Evolutionary conservation across 805 yeast genomes (phyloP).

Genomic region (Blastobotrys mokoenaii): DNA sequence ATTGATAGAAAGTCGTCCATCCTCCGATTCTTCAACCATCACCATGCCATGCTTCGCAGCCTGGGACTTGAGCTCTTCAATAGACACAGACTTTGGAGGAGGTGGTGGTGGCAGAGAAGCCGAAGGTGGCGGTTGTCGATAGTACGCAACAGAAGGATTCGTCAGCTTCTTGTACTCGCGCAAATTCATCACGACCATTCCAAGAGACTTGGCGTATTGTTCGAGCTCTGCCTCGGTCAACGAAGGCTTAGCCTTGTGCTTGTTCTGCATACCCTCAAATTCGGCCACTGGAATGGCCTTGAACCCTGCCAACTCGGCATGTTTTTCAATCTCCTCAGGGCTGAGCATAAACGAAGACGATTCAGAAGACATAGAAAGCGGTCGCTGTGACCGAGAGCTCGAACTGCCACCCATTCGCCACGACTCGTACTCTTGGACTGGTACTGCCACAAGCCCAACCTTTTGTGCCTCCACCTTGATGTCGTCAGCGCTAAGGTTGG

Average conservation of each 20-base stretch:
- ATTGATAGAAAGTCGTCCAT: not conserved
- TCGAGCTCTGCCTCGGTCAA: slow-evolving; percentile 1
- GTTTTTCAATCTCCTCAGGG: slow-evolving; percentile 26
- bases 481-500: not conserved
- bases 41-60: slow-evolving; percentile 7
- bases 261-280: slow-evolving; percentile 50
- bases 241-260: not conserved
- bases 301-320: slow-evolving; percentile 40
- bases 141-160: not conserved
- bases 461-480: slow-evolving; percentile 7
- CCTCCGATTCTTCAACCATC: not conserved
- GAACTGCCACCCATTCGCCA: not conserved
- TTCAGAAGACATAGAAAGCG: not conserved
- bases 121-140: not conserved
- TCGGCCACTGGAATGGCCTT: slow-evolving; percentile 47
- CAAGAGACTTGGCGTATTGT: not conserved
- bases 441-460: slow-evolving; percentile 17
- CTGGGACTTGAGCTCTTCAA: slow-evolving; percentile 6
- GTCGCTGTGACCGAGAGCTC: not conserved
- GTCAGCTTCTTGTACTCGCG: slow-evolving; percentile 1
- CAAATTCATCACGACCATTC: not conserved
- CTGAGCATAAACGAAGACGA: not conserved
- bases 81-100: not conserved
- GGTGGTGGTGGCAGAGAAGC: not conserved
- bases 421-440: slow-evolving; percentile 12